Percentiles rank a stretch among this genome's conserved stretches.
Evolutionary conservation across 352 stramenopile species (phyloP).

Genomic region (Pythium graminicola): DNA sequence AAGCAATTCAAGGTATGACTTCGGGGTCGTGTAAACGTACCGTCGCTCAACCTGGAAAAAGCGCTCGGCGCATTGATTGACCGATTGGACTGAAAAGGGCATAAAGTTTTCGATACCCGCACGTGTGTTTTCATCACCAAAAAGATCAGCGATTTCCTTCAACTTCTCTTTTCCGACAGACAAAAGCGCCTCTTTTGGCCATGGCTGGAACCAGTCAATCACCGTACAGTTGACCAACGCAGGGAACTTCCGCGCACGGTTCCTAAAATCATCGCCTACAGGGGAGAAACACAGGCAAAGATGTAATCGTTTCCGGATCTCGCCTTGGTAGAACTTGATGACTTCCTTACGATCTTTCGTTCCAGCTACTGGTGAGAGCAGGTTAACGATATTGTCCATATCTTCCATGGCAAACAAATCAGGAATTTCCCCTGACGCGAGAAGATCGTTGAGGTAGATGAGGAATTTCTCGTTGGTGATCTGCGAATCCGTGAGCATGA

Average conservation of each 20-base stretch:
- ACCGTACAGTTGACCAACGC: conserved; percentile 96
- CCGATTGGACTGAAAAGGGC: conserved; percentile 92
- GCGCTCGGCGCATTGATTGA: conserved; percentile 88
- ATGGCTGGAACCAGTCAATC: conserved; percentile 99
- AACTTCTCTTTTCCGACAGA: conserved; percentile 94
- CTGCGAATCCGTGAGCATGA: conserved; percentile 97
- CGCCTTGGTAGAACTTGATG: conserved; percentile 94
- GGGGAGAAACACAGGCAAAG: conserved; percentile 97
- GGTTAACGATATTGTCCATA: conserved; percentile 88
- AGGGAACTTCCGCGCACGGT: conserved; percentile 94
- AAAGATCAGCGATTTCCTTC: conserved; percentile 92
- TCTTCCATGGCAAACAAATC: conserved; percentile 98
- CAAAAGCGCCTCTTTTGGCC: conserved; percentile 95
- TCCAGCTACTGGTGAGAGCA: conserved; percentile 93
- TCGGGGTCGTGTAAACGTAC: conserved; percentile 92
- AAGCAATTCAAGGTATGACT: conserved; percentile 93
- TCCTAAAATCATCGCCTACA: conserved; percentile 95
- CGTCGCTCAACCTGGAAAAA: conserved; percentile 89
- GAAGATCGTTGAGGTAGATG: conserved; percentile 98
- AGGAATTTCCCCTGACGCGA: conserved; percentile 90
- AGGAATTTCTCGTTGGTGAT: conserved; percentile 98
- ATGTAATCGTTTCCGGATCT: conserved; percentile 93
- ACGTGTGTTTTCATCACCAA: conserved; percentile 93
- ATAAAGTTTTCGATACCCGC: conserved; percentile 95
- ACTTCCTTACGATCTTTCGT: conserved; percentile 90